These are phyloP conservation scores for Kluyveromyces sp. DNA, from an alignment of 1,139 yeast species.

Conservation along the genomic window DNA sequence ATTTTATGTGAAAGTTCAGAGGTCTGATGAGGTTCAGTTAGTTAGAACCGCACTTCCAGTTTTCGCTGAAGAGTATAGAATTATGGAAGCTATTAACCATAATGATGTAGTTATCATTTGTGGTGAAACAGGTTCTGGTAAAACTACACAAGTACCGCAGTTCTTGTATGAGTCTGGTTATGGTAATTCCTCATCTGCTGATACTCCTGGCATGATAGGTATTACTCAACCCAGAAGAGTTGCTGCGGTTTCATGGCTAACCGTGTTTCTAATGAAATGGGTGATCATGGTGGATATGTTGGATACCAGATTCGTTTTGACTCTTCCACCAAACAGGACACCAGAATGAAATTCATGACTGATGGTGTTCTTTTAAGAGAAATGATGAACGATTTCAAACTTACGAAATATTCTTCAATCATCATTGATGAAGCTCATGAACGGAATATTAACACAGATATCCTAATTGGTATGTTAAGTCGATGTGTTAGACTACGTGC, in stretches of 20 bases:
- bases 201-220: constrained; percentile 88
- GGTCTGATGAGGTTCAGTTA: constrained; percentile 58
- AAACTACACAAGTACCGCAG: constrained; percentile 73
- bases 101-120: constrained; percentile 87
- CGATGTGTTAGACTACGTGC: constrained; percentile 76
- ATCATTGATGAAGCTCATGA: constrained; percentile 98
- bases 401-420: constrained; percentile 75
- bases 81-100: constrained; percentile 94
- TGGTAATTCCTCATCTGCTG: constrained; percentile 51
- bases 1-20: constrained; percentile 56
- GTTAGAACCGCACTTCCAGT: constrained; percentile 76
- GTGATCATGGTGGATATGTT: constrained; percentile 67
- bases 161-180: constrained; percentile 82
- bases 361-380: constrained; percentile 95
- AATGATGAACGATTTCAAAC: constrained; percentile 77
- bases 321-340: constrained; percentile 56
- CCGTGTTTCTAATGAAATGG: constrained; percentile 78
- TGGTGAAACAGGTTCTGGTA: constrained; percentile 89
- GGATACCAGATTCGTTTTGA: constrained; percentile 93
- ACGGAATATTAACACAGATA: constrained; percentile 91
- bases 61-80: constrained; percentile 79
- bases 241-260: constrained; percentile 95
- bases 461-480: constrained; percentile 87
- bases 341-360: constrained; percentile 92
- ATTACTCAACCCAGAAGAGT: constrained; percentile 97